Evolutionary conservation across 1,284 basidiomycete genomes (phyloP).

Genomic region (Exsudoporus floridanus): DNA sequence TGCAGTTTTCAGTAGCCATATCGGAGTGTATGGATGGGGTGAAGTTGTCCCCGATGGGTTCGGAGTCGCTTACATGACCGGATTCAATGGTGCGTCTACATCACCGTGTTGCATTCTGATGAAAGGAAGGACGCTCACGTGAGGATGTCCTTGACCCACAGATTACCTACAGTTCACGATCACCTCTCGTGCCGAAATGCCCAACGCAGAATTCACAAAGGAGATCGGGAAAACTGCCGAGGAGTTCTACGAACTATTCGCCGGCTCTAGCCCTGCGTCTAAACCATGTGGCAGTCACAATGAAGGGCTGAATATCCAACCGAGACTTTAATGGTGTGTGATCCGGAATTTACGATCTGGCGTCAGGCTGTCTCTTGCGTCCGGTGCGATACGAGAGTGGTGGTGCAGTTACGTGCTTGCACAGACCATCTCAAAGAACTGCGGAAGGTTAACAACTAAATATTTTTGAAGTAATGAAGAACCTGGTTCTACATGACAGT

Average conservation of each 20-base stretch:
- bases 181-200: conserved; percentile 75
- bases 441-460: background rate
- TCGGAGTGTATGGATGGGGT: conserved; percentile 84
- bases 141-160: conserved; percentile 25
- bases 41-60: conserved; percentile 83
- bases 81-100: conserved; percentile 55
- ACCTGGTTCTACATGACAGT: background rate
- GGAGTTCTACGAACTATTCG: conserved; percentile 60
- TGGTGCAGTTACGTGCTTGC: background rate
- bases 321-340: conserved; percentile 19
- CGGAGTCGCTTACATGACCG: conserved; percentile 77
- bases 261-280: background rate
- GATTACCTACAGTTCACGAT: conserved; percentile 81
- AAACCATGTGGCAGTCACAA: background rate
- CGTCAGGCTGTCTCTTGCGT: background rate
- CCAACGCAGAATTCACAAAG: conserved; percentile 63
- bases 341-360: background rate
- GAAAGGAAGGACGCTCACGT: background rate
- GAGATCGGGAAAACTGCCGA: conserved; percentile 67
- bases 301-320: background rate
- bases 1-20: conserved; percentile 79
- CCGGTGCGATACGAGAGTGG: background rate
- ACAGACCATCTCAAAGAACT: too few species aligned
- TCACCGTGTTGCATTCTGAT: background rate
- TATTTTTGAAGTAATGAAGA: background rate